Conservation (phyloP, 768 basidiomycete species). For the Cystobasidium onofrii region DNA sequence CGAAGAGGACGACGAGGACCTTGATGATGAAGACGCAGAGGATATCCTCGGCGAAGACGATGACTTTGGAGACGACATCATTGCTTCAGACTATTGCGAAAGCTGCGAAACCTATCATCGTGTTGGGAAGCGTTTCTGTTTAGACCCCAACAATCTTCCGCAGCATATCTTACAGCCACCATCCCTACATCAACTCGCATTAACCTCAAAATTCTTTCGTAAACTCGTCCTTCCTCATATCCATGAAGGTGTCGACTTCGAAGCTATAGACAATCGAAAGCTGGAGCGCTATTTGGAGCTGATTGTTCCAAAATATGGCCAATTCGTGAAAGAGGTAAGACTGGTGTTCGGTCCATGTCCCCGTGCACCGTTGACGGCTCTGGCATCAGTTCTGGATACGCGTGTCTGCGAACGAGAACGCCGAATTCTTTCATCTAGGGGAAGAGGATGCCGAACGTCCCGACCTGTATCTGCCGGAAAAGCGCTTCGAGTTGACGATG, state of each 20-base stretch:
- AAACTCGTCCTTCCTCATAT: slow-evolving; percentile 14
- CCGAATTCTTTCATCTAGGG: not conserved
- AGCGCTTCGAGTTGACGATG: slow-evolving; percentile 4
- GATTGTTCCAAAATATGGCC: slow-evolving; percentile 21
- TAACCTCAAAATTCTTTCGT: slow-evolving; percentile 2
- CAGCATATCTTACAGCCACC: not conserved
- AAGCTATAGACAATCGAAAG: not conserved
- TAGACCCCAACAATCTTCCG: not conserved
- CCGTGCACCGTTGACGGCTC: not conserved
- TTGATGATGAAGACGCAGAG: not conserved
- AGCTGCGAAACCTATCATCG: not conserved
- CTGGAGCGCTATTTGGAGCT: not conserved
- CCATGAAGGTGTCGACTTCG: slow-evolving; percentile 10
- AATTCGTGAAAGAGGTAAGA: slow-evolving; percentile 7
- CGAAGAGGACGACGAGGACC: slow-evolving; percentile 17
- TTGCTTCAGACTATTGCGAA: not conserved
- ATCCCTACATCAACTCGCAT: slow-evolving; percentile 17
- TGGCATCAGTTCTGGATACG: slow-evolving; percentile 10
- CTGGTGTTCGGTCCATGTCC: not conserved
- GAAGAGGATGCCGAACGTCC: not conserved
- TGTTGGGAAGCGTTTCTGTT: not conserved
- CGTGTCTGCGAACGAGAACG: slow-evolving; percentile 3
- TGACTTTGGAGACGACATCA: not conserved
- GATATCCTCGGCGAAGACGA: not conserved
- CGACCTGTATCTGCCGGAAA: not conserved